Evolutionary conservation across 805 yeast genomes (phyloP).

Genomic region (Zygosaccharomyces bailii): DNA sequence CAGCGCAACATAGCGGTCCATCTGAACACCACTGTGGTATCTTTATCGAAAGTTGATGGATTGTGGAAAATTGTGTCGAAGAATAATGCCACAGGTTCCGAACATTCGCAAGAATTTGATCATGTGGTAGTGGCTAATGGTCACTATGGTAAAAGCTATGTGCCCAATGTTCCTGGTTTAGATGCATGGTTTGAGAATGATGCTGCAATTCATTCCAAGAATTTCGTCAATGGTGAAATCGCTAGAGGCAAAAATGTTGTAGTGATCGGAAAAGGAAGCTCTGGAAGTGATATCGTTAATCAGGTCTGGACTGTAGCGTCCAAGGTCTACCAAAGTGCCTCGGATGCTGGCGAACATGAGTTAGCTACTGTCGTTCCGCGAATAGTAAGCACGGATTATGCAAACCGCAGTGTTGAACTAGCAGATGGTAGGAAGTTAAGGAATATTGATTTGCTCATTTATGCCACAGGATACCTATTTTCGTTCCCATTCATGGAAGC

Average conservation of each 20-base stretch:
- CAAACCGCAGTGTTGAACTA: constrained; percentile 29
- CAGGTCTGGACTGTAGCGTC: constrained; percentile 36
- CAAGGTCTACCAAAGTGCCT: constrained; percentile 49
- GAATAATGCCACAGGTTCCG: constrained; percentile 13
- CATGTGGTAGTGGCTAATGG: constrained; percentile 43
- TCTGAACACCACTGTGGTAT: constrained; percentile 23
- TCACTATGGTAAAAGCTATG: constrained; percentile 40
- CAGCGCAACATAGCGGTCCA: constrained; percentile 32
- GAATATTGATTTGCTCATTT: constrained; percentile 40
- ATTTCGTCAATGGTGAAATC: constrained; percentile 34
- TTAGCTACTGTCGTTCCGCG: constrained; percentile 25
- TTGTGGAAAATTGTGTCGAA: constrained; percentile 19
- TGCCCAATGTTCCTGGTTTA: constrained; percentile 41
- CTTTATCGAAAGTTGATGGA: constrained; percentile 16
- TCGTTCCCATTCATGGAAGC: constrained; percentile 42
- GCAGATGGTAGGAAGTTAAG: constrained; percentile 32
- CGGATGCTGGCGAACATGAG: constrained; percentile 43
- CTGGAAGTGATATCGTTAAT: constrained; percentile 45
- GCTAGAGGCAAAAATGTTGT: constrained; percentile 37
- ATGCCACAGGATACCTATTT: constrained; percentile 52
- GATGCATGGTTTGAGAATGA: constrained; percentile 35
- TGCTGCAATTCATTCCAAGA: constrained; percentile 40
- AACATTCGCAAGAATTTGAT: constrained; percentile 40
- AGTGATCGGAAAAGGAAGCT: constrained; percentile 43
- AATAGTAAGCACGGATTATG: constrained; percentile 31